Base-by-base conservation (phyloP, 208 protist species). In the Angomonas deanei region DNA sequence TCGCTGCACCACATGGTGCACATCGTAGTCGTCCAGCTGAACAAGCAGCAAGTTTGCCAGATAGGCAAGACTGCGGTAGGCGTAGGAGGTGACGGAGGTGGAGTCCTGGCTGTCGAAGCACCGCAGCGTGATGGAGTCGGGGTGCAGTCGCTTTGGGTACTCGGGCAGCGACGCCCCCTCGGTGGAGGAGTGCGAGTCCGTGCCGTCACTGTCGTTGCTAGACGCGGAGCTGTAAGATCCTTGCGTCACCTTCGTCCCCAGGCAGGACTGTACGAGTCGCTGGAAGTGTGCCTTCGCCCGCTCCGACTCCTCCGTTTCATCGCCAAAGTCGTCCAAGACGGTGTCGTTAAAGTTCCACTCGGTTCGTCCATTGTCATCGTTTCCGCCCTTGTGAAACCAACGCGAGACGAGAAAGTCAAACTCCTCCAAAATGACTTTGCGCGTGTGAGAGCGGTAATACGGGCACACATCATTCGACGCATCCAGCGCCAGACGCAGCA, bases 21-120 rank as follows among this genome's bases (percentile, higher is more conserved):
- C 79, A 59, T 95, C 89, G 61, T 68, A 57, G 62, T 92, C 89
- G 65, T 95, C 89, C 62, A 74, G 65, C 33, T 76, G 76, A 30
- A 92, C 76, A 38, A 95, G 72, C 52, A 91, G 72, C 49, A 95
- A 61, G 3, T 82, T 79, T 24, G 61, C 72, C 31, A 95, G 68
- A 54, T 85, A 95, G 50, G 77, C 68, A 10, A 95, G 76, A 23
- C 76, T 64, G 19, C 80, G 74, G 70, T 84, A 84, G 30, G 84
- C 77, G 53, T 88, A 92, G 15, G 72, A 72, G 13, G 61, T 65
- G 46, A 95, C 70, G 3, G 82, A 76, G 54, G 65, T 80, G 53
- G 60, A 66, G 70, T 88, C 83, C 48, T 87, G 68, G 48, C 71
- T 52, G 62, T 74, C 84, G 36, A 93, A 61, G 55, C 75, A 64